Conservation (phyloP, 2,329 filamentous ascomycete genomes). For the Pyrenophora teres region DNA sequence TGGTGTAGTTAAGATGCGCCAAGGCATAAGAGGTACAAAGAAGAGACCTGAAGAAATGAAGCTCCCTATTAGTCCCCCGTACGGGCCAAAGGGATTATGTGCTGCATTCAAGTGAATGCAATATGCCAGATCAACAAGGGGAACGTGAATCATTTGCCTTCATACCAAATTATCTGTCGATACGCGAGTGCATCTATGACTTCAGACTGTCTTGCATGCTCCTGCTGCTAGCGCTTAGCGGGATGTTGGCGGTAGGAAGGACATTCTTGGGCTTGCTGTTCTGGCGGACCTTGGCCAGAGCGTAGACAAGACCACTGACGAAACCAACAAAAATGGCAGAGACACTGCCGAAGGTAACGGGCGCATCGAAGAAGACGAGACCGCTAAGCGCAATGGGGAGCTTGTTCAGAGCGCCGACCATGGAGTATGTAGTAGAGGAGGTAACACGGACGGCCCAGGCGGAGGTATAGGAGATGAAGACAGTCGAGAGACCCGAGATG, state of each 20-base stretch:
- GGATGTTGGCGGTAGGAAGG: slow-evolving; percentile 68
- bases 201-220: slow-evolving; percentile 87
- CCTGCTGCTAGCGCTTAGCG: slow-evolving; percentile 87
- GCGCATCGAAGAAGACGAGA: slow-evolving; percentile 92
- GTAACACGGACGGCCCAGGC: slow-evolving; percentile 99
- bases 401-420: slow-evolving; percentile 98
- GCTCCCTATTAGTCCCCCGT: slow-evolving; percentile 11
- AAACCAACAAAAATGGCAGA: slow-evolving; percentile 92
- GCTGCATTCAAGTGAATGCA: slow-evolving; percentile 28
- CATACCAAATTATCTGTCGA: slow-evolving; percentile 13
- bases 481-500: slow-evolving; percentile 87
- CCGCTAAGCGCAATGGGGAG: slow-evolving; percentile 92
- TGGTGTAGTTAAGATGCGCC: slow-evolving; percentile 18
- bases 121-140: slow-evolving; percentile 14
- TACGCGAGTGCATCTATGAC: slow-evolving; percentile 24
- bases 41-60: slow-evolving; percentile 21
- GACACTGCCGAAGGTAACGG: slow-evolving; percentile 88
- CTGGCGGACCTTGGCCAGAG: slow-evolving; percentile 84
- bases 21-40: slow-evolving; percentile 26
- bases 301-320: slow-evolving; percentile 87
- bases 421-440: slow-evolving; percentile 96
- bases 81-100: slow-evolving; percentile 5
- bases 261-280: slow-evolving; percentile 67
- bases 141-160: slow-evolving; percentile 18
- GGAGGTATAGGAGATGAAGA: slow-evolving; percentile 99